Base-by-base conservation (phyloP, 495 filamentous ascomycete genomes). In the Tuber magnatum region DNA sequence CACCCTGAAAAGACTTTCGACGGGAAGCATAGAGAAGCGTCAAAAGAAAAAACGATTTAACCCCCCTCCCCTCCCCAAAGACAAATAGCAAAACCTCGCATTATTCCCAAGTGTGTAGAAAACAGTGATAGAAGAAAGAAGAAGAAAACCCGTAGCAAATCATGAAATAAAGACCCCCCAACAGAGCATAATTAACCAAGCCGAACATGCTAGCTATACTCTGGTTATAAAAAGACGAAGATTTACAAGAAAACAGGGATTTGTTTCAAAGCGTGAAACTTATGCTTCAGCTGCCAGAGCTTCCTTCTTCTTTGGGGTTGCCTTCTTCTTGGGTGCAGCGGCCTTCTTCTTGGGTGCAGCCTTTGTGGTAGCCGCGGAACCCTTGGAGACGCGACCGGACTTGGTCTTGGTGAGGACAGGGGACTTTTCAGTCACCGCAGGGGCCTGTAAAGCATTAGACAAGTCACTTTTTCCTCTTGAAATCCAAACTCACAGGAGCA, bases 381-480 rank as follows among this genome's bases (percentile, higher is more conserved):
- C 82, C 90, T 97, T 97, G 69, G 92, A 90, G 77, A 97, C 91
- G 74, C 94, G 91, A 28, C 94, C 93, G 35, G 93, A 92, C 89
- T 97, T 97, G 83, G 94, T 97, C 88, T 93, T 97, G 78, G 87
- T 88, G 71, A 93, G 84, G 74, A 91, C 87, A 79, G 91, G 89
- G 77, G 91, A 87, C 86, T 93, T 90, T 73, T 93, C 90, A 70
- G 90, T 89, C 71, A 91, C 87, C 74, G 93, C 92, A 44, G 85
- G 83, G n/a, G 85, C 85, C 85, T 86, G 65, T n/a, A 71, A 56
- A 2, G 24, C 18, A 32, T 79, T 48, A 79, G 76, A 16, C 5
- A 22, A 48, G 6, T 73, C 1, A 14, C 10, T 0, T 0, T n/a
- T 68, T 12, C 40, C 32, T 10, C 38, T 18, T 16, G 5, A 10